Base-by-base conservation (phyloP, 2,329 filamentous ascomycete genomes). In the Immersiporthe knoxdaviesiana region DNA sequence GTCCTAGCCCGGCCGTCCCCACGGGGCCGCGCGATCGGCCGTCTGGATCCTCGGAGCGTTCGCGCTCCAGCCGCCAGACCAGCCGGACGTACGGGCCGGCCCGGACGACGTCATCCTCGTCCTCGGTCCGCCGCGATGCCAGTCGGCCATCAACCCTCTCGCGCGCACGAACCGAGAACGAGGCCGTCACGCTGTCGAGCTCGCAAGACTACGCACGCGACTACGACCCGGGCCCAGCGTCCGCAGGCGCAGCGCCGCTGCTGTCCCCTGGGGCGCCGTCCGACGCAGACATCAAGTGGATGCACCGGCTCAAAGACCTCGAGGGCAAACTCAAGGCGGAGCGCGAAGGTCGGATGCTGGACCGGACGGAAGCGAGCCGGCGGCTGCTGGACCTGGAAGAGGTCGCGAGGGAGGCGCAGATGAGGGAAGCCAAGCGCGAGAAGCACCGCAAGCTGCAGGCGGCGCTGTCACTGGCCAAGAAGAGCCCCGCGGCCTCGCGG, bases 301-400 rank as follows among this genome's bases (percentile, higher is more conserved):
- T 97, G 72, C 88, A 97, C 72, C 84, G 96, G 8, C 84, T 98
- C 44, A 89, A 93, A 68, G 94, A 98, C 77, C 83, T 98, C 74
- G 96, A 99, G 83, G 87, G 91, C 73, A 89, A 97, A 74, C 84
- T 99, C 24, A 97, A 97, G 79, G 90, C 92, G 60, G 96, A 99
- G 81, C 84, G 96, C 18, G 96, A 98, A 79, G 94, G 90, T 1
- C 84, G 96, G 59, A 83, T 97, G 66, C 83, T 97, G 69, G 96
- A 99, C 80, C 88, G 96, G 3, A 91, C 87, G 62, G 94, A 93
- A 32, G 95, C 95, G 37, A 84, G 92, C 67, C 91, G 94, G 81
- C 84, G 95, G 65, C 81, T 97, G 0, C 90, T 93, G 69, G 91
- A 94, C 71, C 86, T 91, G n/a, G 87, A 90, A 76, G 85, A 90